These are phyloP conservation scores for Pulicaria dysenterica DNA, from an alignment of 129 eudicot genomes.

Conservation along the genomic window DNA sequence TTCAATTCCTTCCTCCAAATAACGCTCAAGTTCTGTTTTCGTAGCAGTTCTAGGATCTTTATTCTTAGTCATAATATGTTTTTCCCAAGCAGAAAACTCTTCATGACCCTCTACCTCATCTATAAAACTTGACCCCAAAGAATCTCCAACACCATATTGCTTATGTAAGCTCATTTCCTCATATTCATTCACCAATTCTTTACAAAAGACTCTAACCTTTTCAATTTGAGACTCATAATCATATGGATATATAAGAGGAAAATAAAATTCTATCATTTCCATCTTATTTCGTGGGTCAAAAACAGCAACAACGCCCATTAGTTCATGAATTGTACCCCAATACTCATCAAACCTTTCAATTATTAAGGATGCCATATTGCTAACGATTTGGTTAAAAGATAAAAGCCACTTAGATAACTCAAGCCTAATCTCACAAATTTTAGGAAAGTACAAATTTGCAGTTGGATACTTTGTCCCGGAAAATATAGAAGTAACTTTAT, in stretches of 20 bases:
- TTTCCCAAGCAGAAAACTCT: neutral
- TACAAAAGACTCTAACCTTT: neutral
- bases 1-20: constrained; percentile 17
- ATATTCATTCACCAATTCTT: constrained; percentile 1
- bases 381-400: neutral
- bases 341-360: neutral
- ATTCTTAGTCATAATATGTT: no score
- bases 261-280: neutral
- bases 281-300: constrained; percentile 17
- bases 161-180: neutral
- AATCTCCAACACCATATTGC: neutral
- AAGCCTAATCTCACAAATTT: constrained; percentile 19
- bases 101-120: neutral
- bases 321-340: neutral
- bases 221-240: neutral
- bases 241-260: neutral
- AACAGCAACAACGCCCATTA: neutral
- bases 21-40: neutral
- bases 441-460: constrained; percentile 13
- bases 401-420: neutral
- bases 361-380: neutral
- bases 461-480: no score
- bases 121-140: neutral
- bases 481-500: neutral
- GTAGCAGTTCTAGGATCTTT: neutral